A percentile compares a stretch with the other conserved stretches of the same genome.
phyloP scores from a whole-genome alignment of 495 filamentous ascomycete genomes.

The Lichenothelia convexa region DNA sequence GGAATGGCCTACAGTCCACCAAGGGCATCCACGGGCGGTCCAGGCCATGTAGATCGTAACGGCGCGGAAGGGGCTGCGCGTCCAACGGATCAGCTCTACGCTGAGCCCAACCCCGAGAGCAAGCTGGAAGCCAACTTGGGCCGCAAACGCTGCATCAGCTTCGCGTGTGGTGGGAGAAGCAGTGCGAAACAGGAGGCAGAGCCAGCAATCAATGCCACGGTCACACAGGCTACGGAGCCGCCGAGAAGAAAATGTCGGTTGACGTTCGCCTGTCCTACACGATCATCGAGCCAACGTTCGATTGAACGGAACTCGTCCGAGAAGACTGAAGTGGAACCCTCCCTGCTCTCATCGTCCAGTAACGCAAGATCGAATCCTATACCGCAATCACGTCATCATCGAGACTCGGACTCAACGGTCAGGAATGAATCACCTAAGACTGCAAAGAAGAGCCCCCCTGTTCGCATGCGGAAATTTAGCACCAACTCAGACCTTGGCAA shows the following conservation, averaged over 20 bases:
- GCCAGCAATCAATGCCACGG: constrained; percentile 4
- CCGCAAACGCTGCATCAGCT: constrained; percentile 77
- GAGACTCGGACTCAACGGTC: constrained; percentile 32
- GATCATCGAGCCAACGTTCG: constrained; percentile 10
- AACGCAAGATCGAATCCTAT: constrained; percentile 23
- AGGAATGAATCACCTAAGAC: constrained; percentile 18
- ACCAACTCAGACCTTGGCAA: constrained; percentile 38
- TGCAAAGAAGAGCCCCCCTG: constrained; percentile 12
- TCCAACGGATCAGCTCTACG: too few species aligned
- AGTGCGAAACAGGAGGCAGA: constrained; percentile 17
- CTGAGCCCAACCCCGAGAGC: too few species aligned
- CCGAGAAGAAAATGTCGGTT: constrained; percentile 35
- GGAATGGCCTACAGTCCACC: constrained; percentile 11
- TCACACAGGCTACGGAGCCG: constrained; percentile 16
- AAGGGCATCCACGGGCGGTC: too few species aligned
- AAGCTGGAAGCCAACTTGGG: constrained; percentile 30
- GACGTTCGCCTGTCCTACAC: constrained; percentile 41
- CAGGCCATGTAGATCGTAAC: too few species aligned
- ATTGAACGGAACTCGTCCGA: constrained; percentile 5
- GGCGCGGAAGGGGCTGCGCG: too few species aligned
- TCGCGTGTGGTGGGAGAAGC: constrained; percentile 52
- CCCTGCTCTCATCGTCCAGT: too few species aligned
- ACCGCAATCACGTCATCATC: constrained; percentile 24
- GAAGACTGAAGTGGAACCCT: constrained; percentile 8
- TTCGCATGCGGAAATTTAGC: constrained; percentile 12